Conservation (phyloP, 441 rosid species). For the Brassica hybrid region DNA sequence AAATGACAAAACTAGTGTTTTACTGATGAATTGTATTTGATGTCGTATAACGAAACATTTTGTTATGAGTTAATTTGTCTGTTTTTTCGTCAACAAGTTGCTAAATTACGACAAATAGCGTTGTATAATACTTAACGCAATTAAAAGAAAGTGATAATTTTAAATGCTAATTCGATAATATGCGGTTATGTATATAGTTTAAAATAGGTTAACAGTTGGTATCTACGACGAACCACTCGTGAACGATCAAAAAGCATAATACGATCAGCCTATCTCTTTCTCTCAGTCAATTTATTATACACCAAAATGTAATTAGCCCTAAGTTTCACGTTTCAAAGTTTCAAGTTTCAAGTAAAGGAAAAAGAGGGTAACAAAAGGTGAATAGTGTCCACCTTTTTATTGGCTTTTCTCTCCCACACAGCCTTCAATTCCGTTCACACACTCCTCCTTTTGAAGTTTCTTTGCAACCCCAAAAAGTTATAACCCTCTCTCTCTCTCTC, state of each 20-base stretch:
- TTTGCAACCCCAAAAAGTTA: slow-evolving; percentile 34
- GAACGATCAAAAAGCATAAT: slow-evolving; percentile 17
- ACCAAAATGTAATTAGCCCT: slow-evolving; percentile 33
- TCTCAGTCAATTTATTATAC: slow-evolving; percentile 1
- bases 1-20: no score
- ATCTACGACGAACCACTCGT: slow-evolving; percentile 22
- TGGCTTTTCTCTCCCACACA: slow-evolving; percentile 40
- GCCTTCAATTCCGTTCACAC: slow-evolving; percentile 47
- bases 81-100: no score
- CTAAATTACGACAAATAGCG: no score
- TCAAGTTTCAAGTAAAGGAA: slow-evolving; percentile 43
- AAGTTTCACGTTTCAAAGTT: slow-evolving; percentile 36
- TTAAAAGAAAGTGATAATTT: no score
- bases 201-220: not conserved
- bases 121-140: no score
- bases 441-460: slow-evolving; percentile 42
- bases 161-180: no score
- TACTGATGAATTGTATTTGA: no score
- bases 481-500: slow-evolving; percentile 25
- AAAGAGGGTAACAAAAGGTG: slow-evolving; percentile 22
- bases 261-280: slow-evolving; percentile 4
- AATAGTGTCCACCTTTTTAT: slow-evolving; percentile 32
- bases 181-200: not conserved
- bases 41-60: no score
- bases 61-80: no score